Percentiles rank a stretch among this genome's conserved stretches.
Conservation (phyloP, 2,329 filamentous ascomycete genomes). For the Gnomoniopsis sp. region DNA sequence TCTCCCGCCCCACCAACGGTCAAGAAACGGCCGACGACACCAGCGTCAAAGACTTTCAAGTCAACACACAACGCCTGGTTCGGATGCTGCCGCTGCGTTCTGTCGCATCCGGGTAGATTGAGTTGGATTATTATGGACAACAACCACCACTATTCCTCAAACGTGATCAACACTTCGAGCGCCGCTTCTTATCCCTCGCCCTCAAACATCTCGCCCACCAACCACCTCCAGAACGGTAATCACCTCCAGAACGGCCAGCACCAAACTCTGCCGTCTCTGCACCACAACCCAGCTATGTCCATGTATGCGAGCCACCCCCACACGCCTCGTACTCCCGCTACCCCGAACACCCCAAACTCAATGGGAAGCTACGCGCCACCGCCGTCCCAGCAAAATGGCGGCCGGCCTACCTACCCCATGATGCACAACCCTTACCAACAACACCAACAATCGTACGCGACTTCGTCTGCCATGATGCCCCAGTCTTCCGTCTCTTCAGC, state of each 20-base stretch:
- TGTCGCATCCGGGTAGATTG: conserved; percentile 17
- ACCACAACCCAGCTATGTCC: conserved; percentile 44
- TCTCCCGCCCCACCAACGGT: neutral
- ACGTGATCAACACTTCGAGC: conserved; percentile 29
- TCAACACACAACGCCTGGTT: conserved; percentile 8
- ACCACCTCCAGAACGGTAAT: conserved; percentile 23
- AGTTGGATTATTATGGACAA: conserved; percentile 27
- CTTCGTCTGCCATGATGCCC: conserved; percentile 60
- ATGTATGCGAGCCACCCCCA: conserved; percentile 59
- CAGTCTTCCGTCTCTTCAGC: conserved; percentile 64
- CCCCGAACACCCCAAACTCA: conserved; percentile 59
- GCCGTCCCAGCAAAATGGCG: conserved; percentile 41
- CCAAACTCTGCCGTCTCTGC: conserved; percentile 29
- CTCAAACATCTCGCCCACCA: conserved; percentile 23
- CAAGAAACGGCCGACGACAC: conserved; percentile 9
- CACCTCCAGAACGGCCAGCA: conserved; percentile 23
- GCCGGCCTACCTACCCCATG: conserved; percentile 49
- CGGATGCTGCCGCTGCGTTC: conserved; percentile 19
- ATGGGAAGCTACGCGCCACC: conserved; percentile 52
- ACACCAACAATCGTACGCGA: conserved; percentile 51
- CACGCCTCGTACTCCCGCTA: conserved; percentile 60
- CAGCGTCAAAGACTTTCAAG: neutral
- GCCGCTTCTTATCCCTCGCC: conserved; percentile 27
- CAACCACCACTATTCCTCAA: conserved; percentile 27
- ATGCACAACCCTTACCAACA: conserved; percentile 49